These are phyloP conservation scores for Skeletonema costatum DNA, from an alignment of 108 stramenopile genomes.

Conservation along the genomic window DNA sequence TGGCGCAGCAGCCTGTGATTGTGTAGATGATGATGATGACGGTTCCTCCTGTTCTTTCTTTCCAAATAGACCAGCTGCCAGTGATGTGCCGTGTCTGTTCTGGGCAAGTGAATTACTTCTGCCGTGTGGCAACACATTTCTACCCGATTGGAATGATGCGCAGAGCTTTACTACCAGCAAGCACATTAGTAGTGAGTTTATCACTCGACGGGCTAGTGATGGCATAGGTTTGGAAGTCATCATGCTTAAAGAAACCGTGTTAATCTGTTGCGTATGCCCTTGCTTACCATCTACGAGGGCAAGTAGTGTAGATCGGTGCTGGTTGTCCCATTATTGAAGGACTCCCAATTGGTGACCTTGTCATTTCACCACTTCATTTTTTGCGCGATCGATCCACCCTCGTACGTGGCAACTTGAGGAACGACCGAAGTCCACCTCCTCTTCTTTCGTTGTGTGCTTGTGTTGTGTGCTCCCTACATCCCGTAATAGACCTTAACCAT, in stretches of 20 bases:
- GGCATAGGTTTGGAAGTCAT: neutral
- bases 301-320: neutral
- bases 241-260: neutral
- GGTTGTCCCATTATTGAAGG: neutral
- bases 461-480: neutral
- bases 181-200: neutral
- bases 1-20: neutral
- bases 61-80: slow-evolving; percentile 21
- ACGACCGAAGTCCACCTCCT: neutral
- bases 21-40: neutral
- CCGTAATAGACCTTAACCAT: slow-evolving; percentile 32
- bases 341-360: neutral
- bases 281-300: too few relatives aligned
- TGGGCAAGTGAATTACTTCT: neutral
- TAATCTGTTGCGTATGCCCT: too few relatives aligned
- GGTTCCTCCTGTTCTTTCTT: slow-evolving; percentile 3
- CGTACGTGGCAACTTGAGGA: neutral
- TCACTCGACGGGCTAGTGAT: neutral
- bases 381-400: neutral
- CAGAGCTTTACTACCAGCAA: neutral
- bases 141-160: neutral
- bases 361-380: neutral
- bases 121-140: neutral
- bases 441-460: neutral
- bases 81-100: neutral